phyloP scores from a whole-genome alignment of 352 stramenopile genomes.

The Globisporangium uncinulatum region DNA sequence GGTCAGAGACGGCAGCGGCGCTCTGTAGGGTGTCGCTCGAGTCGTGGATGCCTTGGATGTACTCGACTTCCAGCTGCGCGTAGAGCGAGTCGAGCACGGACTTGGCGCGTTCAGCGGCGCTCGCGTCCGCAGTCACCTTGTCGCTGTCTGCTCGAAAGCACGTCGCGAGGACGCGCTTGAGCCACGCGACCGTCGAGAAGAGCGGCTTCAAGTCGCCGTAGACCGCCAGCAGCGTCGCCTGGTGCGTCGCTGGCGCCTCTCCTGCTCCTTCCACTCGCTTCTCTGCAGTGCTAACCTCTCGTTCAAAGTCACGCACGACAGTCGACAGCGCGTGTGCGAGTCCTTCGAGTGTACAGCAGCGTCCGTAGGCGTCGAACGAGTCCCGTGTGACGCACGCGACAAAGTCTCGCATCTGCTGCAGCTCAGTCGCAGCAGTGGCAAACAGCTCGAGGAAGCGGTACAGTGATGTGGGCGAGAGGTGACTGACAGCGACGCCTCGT shows the following conservation, averaged over 20 bases:
- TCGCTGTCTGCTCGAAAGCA: slow-evolving; percentile 28
- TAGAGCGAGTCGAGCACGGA: slow-evolving; percentile 42
- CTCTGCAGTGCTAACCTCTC: slow-evolving; percentile 16
- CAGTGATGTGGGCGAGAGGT: slow-evolving; percentile 46
- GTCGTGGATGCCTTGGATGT: slow-evolving; percentile 25
- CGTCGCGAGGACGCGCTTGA: slow-evolving; percentile 22
- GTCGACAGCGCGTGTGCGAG: slow-evolving; percentile 36
- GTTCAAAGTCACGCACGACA: slow-evolving; percentile 19
- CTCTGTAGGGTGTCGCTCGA: not conserved
- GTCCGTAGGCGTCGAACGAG: slow-evolving; percentile 12
- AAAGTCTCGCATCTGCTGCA: slow-evolving; percentile 50
- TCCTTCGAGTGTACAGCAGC: slow-evolving; percentile 36
- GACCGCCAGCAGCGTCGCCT: slow-evolving; percentile 39
- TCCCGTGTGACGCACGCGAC: not conserved
- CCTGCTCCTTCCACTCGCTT: not conserved
- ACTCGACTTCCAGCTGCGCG: slow-evolving; percentile 28
- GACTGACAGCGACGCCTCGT: slow-evolving; percentile 24
- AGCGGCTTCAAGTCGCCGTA: slow-evolving; percentile 37
- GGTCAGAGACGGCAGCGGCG: not conserved
- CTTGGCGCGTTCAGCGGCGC: slow-evolving; percentile 29
- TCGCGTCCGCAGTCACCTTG: slow-evolving; percentile 11
- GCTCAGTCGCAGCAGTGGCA: slow-evolving; percentile 26
- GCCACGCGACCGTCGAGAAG: slow-evolving; percentile 38
- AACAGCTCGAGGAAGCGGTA: slow-evolving; percentile 26
- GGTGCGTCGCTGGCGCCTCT: not conserved